phyloP scores from a whole-genome alignment of 176 grass and related monocot genomes.

The Echinochloa phyllopogon region DNA sequence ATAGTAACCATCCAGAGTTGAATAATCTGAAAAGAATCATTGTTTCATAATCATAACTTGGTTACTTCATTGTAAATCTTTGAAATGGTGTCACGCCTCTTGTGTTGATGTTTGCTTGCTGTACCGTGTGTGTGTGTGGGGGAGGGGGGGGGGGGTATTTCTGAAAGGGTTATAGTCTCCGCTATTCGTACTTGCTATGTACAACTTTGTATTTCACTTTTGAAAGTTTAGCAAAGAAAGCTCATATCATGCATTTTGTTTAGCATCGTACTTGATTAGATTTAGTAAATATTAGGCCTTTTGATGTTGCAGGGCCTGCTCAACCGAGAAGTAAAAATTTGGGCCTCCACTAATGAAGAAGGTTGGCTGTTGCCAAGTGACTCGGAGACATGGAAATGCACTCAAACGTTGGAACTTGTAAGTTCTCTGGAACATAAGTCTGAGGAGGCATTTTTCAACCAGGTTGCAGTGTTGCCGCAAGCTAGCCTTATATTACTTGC shows the following conservation, averaged over 20 bases:
- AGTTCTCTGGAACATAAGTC: constrained; percentile 69
- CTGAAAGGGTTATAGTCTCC: not conserved
- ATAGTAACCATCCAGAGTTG: not conserved
- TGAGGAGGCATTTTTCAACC: constrained; percentile 98
- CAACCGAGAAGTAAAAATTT: constrained; percentile 94
- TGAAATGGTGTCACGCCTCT: not conserved
- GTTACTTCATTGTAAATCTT: not conserved
- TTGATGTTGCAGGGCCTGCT: constrained; percentile 66
- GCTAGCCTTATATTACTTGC: constrained; percentile 95
- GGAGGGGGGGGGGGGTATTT: not conserved
- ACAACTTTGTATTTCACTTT: not conserved
- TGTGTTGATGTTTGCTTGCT: not conserved
- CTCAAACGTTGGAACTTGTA: constrained; percentile 76
- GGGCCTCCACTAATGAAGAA: constrained; percentile 77
- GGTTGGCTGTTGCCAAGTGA: constrained; percentile 85
- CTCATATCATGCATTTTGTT: constrained; percentile 14
- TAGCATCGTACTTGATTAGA: constrained; percentile 16
- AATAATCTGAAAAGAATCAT: constrained; percentile 12
- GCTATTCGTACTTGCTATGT: constrained; percentile 1
- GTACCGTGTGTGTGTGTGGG: too few relatives aligned
- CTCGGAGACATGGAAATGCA: constrained; percentile 85
- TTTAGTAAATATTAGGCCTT: not conserved
- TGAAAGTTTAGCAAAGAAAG: constrained; percentile 25
- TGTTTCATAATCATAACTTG: constrained; percentile 16
- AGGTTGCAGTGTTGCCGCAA: constrained; percentile 82